These are phyloP conservation scores for Collybia mongolica DNA, from an alignment of 768 basidiomycete species.

Conservation along the genomic window DNA sequence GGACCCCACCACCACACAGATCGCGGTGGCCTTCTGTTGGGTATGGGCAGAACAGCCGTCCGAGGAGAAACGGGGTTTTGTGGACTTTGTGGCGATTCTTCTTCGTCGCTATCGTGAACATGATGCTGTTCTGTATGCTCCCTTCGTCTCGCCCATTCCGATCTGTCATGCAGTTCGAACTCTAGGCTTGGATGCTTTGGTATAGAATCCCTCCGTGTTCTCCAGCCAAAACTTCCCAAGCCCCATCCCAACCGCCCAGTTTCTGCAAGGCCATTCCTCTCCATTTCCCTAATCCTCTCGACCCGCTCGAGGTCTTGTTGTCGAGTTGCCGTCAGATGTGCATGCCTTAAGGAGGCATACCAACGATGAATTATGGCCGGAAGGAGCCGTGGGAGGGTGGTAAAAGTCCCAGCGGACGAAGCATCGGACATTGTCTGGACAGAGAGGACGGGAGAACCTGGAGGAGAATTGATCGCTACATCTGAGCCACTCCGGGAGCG, in stretches of 20 bases:
- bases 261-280: constrained; percentile 30
- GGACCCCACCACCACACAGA: constrained; percentile 86
- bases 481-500: not conserved
- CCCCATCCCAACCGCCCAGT: constrained; percentile 59
- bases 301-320: constrained; percentile 67
- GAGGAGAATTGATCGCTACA: constrained; percentile 4
- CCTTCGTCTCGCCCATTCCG: constrained; percentile 7
- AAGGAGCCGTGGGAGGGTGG: constrained; percentile 33
- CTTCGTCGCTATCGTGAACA: not conserved
- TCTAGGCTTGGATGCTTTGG: constrained; percentile 12
- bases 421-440: constrained; percentile 5
- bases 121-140: constrained; percentile 5
- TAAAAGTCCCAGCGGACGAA: constrained; percentile 16
- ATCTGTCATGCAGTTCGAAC: constrained; percentile 17
- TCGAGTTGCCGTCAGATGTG: constrained; percentile 69
- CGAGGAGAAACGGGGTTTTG: too few relatives aligned
- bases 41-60: too few relatives aligned
- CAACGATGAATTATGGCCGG: constrained; percentile 47
- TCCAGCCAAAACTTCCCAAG: constrained; percentile 64
- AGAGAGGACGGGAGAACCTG: constrained; percentile 4
- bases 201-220: constrained; percentile 15
- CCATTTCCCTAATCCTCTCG: constrained; percentile 64
- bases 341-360: constrained; percentile 64
- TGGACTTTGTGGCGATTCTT: not conserved
- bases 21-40: constrained; percentile 12